These are phyloP conservation scores for Wallacemonas rigidus DNA, from an alignment of 208 protist species.

Conservation along the genomic window DNA sequence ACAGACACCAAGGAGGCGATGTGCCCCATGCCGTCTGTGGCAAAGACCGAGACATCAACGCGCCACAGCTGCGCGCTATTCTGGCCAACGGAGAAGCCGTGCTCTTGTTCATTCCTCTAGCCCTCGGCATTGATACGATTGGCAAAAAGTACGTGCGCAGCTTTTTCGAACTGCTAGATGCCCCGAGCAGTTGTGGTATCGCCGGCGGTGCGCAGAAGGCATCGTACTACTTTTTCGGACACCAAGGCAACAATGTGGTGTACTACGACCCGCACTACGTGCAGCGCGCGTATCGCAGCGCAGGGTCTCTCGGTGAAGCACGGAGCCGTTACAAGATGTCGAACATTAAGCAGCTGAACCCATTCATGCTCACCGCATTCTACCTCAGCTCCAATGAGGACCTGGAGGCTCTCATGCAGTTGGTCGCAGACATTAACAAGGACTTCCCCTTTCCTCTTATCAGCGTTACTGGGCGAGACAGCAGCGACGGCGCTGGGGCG, in stretches of 20 bases:
- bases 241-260: constrained; percentile 56
- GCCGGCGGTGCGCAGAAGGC: constrained; percentile 46
- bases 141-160: constrained; percentile 42
- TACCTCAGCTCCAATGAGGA: constrained; percentile 28
- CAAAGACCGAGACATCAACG: constrained; percentile 34
- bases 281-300: constrained; percentile 45
- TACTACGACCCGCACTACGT: constrained; percentile 80
- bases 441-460: constrained; percentile 39
- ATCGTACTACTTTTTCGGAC: constrained; percentile 63
- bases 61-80: constrained; percentile 16
- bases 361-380: constrained; percentile 38
- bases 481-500: background rate
- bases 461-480: constrained; percentile 5
- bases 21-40: constrained; percentile 40
- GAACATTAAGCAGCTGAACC: constrained; percentile 4
- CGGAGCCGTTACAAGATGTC: constrained; percentile 5
- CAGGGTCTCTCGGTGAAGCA: background rate
- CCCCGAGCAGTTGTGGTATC: constrained; percentile 56
- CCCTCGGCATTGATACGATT: constrained; percentile 52
- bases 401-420: constrained; percentile 21
- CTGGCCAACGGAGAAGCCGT: constrained; percentile 34
- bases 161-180: constrained; percentile 48
- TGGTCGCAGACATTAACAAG: constrained; percentile 27
- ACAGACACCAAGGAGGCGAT: constrained; percentile 23
- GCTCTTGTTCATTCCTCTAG: constrained; percentile 62